Conservation (phyloP, 2,329 filamentous ascomycete species). For the Fusarium sp. region DNA sequence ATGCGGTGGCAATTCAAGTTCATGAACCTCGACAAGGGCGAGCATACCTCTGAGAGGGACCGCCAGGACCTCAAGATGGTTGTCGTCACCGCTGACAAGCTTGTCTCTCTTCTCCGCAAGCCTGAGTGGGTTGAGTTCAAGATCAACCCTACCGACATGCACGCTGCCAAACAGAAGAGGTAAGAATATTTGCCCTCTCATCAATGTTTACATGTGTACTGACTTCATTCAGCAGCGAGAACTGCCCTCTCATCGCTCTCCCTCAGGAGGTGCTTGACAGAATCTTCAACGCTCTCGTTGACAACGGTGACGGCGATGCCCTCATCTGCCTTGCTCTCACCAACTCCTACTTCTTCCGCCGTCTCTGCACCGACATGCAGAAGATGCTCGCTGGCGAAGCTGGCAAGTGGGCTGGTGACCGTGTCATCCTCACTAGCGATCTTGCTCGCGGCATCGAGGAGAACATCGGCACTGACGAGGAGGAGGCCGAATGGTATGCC, state of each 20-base stretch:
- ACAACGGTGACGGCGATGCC: not conserved
- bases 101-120: constrained; percentile 3
- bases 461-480: not conserved
- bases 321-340: constrained; percentile 18
- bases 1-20: not conserved
- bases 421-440: constrained; percentile 7
- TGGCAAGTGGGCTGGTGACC: constrained; percentile 8
- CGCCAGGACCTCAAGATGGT: not conserved
- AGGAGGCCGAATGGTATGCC: not conserved
- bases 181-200: not conserved
- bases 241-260: not conserved
- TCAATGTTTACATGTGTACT: not conserved
- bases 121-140: constrained; percentile 8
- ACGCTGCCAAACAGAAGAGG: constrained; percentile 8
- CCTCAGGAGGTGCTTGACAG: constrained; percentile 19
- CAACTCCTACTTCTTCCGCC: constrained; percentile 22
- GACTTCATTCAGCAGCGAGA: not conserved
- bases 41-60: not conserved
- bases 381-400: not conserved
- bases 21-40: not conserved
- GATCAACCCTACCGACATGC: not conserved
- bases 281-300: not conserved
- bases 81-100: not conserved
- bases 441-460: not conserved
- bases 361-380: constrained; percentile 6